phyloP scores from a whole-genome alignment of 192 early-diverging fungal genomes.

The Podila verticillata region DNA sequence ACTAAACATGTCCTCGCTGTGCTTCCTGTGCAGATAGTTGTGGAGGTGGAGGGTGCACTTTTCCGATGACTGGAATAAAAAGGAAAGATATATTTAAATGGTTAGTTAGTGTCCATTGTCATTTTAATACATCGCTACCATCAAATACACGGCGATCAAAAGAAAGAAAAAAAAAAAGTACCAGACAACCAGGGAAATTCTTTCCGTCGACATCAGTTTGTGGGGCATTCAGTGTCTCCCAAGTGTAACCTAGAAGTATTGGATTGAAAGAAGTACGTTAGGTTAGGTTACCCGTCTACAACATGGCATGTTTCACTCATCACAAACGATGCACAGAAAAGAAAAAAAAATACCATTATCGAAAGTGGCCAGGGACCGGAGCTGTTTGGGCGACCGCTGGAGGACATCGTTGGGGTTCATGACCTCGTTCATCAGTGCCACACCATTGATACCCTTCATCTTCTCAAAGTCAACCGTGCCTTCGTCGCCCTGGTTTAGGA shows the following conservation, averaged over 20 bases:
- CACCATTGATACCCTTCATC: constrained; percentile 87
- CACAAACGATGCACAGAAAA: background rate
- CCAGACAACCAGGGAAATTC: background rate
- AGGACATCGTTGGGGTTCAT: constrained; percentile 70
- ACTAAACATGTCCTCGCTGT: constrained; percentile 83
- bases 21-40: constrained; percentile 86
- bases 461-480: constrained; percentile 95
- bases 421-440: constrained; percentile 85
- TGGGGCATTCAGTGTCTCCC: background rate
- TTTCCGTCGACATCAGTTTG: constrained; percentile 2
- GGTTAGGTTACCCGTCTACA: background rate
- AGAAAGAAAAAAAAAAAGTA: constrained; percentile 1
- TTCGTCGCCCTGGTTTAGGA: constrained; percentile 77
- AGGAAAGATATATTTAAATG: too few relatives aligned
- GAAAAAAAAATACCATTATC: constrained; percentile 74
- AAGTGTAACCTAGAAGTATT: background rate
- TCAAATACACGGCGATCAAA: background rate
- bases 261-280: background rate
- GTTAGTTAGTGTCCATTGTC: too few relatives aligned
- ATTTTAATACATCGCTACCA: too few relatives aligned
- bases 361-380: constrained; percentile 76
- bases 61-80: background rate
- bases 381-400: constrained; percentile 64
- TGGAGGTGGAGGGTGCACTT: constrained; percentile 84
- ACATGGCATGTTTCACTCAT: too few relatives aligned